Evolutionary conservation across 2,329 filamentous ascomycete species (phyloP).

Genomic region (Bipolaris sorokiniana): DNA sequence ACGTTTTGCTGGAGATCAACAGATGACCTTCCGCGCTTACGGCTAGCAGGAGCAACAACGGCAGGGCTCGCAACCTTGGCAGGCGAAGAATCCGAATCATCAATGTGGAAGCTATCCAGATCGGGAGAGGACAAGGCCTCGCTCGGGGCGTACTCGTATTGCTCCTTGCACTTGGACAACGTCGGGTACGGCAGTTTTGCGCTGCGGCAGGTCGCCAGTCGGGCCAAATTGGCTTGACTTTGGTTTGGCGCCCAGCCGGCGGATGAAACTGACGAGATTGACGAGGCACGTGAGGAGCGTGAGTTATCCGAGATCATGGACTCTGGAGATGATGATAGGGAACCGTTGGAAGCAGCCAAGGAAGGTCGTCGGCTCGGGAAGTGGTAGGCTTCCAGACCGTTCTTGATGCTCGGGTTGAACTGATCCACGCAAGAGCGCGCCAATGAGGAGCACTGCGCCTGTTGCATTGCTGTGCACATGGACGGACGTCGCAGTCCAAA

Average conservation of each 20-base stretch:
- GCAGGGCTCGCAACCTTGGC: conserved; percentile 37
- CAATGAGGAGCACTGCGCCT: conserved; percentile 61
- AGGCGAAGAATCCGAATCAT: conserved; percentile 43
- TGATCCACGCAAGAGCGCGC: conserved; percentile 63
- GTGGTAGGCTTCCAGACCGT: conserved; percentile 55
- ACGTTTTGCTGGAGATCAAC: conserved; percentile 71
- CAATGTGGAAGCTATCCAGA: conserved; percentile 59
- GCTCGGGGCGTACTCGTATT: conserved; percentile 41
- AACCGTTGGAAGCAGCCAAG: conserved; percentile 58
- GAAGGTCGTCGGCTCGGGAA: conserved; percentile 54
- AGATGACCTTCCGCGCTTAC: conserved; percentile 68
- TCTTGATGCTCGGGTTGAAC: conserved; percentile 49
- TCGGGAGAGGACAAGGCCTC: conserved; percentile 49
- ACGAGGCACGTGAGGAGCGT: conserved; percentile 61
- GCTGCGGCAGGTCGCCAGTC: conserved; percentile 60
- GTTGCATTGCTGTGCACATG: conserved; percentile 64
- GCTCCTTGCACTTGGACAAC: conserved; percentile 48
- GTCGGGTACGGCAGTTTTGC: conserved; percentile 52
- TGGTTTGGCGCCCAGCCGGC: conserved; percentile 59
- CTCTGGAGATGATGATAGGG: conserved; percentile 64
- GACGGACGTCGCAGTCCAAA: conserved; percentile 60
- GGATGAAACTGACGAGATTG: conserved; percentile 61
- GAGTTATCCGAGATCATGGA: conserved; percentile 68
- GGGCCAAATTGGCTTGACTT: conserved; percentile 56
- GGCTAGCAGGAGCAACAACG: conserved; percentile 38